Conservation (phyloP, 352 stramenopile genomes). For the Aphanomyces stellatus region DNA sequence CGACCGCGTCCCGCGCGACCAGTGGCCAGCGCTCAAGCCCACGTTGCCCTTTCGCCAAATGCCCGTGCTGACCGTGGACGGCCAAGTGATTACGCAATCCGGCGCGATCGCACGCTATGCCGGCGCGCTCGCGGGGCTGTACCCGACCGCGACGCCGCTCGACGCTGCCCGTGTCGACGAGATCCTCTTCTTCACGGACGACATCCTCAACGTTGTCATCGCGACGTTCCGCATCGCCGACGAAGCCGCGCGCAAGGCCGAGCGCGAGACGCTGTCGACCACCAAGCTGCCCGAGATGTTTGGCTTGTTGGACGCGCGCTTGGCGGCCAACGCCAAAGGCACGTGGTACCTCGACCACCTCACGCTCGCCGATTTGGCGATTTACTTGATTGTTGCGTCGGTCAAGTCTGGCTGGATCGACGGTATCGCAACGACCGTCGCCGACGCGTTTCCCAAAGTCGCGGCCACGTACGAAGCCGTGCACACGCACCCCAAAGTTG, state of each 20-base stretch:
- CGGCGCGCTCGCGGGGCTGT: slow-evolving; percentile 39
- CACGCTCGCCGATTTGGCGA: neutral
- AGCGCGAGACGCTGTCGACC: neutral
- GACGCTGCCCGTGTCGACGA: slow-evolving; percentile 35
- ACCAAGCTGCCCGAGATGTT: neutral
- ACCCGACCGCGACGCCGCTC: slow-evolving; percentile 27
- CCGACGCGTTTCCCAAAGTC: slow-evolving; percentile 28
- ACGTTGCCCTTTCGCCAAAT: slow-evolving; percentile 36
- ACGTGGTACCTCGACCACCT: neutral
- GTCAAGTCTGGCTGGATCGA: neutral
- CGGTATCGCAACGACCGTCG: slow-evolving; percentile 10
- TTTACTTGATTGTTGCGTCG: neutral
- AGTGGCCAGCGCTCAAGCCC: slow-evolving; percentile 27
- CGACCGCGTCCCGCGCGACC: slow-evolving; percentile 28
- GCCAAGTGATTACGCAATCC: slow-evolving; percentile 32
- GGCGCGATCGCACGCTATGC: slow-evolving; percentile 51
- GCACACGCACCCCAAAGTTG: slow-evolving; percentile 31
- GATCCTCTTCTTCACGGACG: slow-evolving; percentile 35
- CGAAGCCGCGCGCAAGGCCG: neutral
- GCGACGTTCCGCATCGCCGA: neutral
- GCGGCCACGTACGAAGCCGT: slow-evolving; percentile 29
- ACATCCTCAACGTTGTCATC: slow-evolving; percentile 21
- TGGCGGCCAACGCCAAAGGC: neutral
- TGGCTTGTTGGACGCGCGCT: neutral
- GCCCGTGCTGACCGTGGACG: slow-evolving; percentile 36